Percentiles rank a stretch among this genome's conserved stretches.
Conservation (phyloP, 148 eudicot species). For the Vaccinium vitisidaea region DNA sequence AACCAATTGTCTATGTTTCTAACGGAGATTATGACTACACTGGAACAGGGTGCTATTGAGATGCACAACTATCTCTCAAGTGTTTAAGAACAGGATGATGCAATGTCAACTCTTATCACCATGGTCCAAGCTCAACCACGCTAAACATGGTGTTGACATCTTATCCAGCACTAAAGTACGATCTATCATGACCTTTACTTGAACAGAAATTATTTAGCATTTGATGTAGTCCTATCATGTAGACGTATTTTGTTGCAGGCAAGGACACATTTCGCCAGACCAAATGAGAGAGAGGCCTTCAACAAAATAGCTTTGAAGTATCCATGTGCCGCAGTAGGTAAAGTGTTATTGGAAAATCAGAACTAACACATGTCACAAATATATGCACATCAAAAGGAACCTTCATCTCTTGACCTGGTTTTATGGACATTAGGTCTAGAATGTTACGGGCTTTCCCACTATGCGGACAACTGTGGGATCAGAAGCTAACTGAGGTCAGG, state of each 20-base stretch:
- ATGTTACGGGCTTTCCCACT: background rate
- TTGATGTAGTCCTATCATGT: background rate
- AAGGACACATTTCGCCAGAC: constrained; percentile 96
- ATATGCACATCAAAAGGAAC: background rate
- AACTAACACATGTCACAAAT: background rate
- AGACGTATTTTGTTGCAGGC: constrained; percentile 54
- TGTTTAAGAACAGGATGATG: constrained; percentile 97
- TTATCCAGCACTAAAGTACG: constrained; percentile 90
- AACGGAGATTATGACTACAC: background rate
- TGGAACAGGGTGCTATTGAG: constrained; percentile 80
- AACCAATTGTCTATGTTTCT: background rate
- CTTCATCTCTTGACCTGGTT: constrained; percentile 2
- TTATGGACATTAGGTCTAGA: background rate
- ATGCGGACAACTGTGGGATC: background rate
- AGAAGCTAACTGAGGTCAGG: background rate
- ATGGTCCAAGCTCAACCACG: constrained; percentile 92
- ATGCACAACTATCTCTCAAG: constrained; percentile 95
- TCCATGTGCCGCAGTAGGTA: constrained; percentile 83
- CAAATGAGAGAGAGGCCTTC: constrained; percentile 90
- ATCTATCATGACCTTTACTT: constrained; percentile 12
- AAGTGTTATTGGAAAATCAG: constrained; percentile 1
- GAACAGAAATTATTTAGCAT: background rate
- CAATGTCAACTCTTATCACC: constrained; percentile 86
- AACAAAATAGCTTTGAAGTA: constrained; percentile 69
- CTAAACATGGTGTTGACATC: constrained; percentile 92